A percentile compares a stretch with the other conserved stretches of the same genome.
phyloP scores from a whole-genome alignment of 441 rosid genomes.

The Erysimum cheiri region DNA sequence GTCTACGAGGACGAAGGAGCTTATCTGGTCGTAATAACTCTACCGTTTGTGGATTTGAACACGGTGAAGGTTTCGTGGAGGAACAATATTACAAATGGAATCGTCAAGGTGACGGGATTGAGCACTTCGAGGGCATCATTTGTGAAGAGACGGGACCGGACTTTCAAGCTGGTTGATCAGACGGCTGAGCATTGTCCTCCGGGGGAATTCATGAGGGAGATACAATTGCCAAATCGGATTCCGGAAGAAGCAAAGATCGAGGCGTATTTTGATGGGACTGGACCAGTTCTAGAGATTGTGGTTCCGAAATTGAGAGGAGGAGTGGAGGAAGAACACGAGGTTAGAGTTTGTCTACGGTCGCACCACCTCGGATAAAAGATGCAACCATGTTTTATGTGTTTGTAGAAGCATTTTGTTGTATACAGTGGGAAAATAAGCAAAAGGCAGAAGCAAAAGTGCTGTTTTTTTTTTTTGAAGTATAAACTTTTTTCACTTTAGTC shows the following conservation, averaged over 20 bases:
- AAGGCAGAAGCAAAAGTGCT: conserved; percentile 34
- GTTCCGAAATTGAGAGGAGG: conserved; percentile 64
- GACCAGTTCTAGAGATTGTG: conserved; percentile 66
- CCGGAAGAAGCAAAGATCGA: conserved; percentile 77
- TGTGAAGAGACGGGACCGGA: conserved; percentile 62
- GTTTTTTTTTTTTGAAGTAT: not conserved
- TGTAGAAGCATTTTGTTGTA: conserved; percentile 21
- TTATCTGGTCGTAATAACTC: conserved; percentile 60
- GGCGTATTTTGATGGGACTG: conserved; percentile 67
- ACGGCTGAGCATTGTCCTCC: conserved; percentile 74
- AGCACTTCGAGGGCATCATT: conserved; percentile 61
- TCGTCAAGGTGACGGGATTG: conserved; percentile 60
- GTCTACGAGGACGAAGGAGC: conserved; percentile 71
- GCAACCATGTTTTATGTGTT: conserved; percentile 14
- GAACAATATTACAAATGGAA: conserved; percentile 61
- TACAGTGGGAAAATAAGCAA: conserved; percentile 33
- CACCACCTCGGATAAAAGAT: conserved; percentile 49
- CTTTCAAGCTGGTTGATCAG: conserved; percentile 68
- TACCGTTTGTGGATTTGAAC: conserved; percentile 74
- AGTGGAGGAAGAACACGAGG: conserved; percentile 76
- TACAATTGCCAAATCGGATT: conserved; percentile 64
- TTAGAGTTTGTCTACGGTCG: conserved; percentile 67
- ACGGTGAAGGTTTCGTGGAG: conserved; percentile 79
- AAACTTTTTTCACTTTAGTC: conserved; percentile 11
- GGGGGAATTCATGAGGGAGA: conserved; percentile 75